These are phyloP conservation scores for Azolla pinnata DNA, from an alignment of 75 land plant species.

Conservation along the genomic window DNA sequence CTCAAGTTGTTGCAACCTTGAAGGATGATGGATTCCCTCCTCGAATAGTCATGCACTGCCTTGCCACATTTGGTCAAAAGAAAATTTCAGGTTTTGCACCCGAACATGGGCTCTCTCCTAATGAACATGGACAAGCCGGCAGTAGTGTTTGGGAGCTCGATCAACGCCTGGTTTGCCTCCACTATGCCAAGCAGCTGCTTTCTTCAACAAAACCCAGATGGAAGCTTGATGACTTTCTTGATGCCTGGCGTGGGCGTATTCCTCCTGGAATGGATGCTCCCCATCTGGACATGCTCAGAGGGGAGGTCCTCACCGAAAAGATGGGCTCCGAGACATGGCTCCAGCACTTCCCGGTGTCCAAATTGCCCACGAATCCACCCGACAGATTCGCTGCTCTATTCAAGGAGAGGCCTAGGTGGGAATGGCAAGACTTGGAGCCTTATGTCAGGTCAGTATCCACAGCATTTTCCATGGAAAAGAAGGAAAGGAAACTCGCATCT, in stretches of 20 bases:
- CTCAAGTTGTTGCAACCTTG: slow-evolving; percentile 40
- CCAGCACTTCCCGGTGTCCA: slow-evolving; percentile 46
- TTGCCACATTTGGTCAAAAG: slow-evolving; percentile 41
- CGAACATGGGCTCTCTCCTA: background rate
- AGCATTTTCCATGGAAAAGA: too few relatives aligned
- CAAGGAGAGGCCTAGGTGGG: slow-evolving; percentile 67
- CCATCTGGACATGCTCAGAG: slow-evolving; percentile 73
- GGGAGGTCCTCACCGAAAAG: slow-evolving; percentile 69
- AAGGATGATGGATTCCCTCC: slow-evolving; percentile 54
- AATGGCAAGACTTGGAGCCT: slow-evolving; percentile 85
- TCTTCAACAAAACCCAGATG: slow-evolving; percentile 34
- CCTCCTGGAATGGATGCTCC: slow-evolving; percentile 52
- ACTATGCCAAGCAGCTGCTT: slow-evolving; percentile 57
- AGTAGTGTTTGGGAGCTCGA: slow-evolving; percentile 48
- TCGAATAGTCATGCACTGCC: slow-evolving; percentile 43
- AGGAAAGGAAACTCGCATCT: too few relatives aligned
- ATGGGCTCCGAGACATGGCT: slow-evolving; percentile 78
- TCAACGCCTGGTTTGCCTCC: slow-evolving; percentile 60
- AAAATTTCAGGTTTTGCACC: slow-evolving; percentile 6
- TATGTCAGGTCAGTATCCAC: slow-evolving; percentile 49
- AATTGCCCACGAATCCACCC: slow-evolving; percentile 61
- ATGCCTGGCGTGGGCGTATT: slow-evolving; percentile 48
- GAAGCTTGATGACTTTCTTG: slow-evolving; percentile 67
- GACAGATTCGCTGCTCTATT: slow-evolving; percentile 76
- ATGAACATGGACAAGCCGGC: background rate